Conservation (phyloP, 2,329 filamentous ascomycete genomes). For the Alternaria tenuissima region DNA sequence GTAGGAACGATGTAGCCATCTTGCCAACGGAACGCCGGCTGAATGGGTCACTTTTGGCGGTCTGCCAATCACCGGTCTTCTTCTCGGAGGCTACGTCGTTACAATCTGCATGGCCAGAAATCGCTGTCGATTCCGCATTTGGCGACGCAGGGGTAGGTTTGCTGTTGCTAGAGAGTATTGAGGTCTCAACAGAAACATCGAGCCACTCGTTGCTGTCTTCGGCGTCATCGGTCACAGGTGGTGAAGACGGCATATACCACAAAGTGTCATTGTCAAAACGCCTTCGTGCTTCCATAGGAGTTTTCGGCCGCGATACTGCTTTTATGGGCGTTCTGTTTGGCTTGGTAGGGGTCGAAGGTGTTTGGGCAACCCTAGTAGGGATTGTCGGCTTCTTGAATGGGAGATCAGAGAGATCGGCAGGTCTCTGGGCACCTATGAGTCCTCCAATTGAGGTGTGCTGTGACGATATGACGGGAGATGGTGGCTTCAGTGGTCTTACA, state of each 20-base stretch:
- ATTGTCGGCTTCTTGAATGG: slow-evolving; percentile 30
- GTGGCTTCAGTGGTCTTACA: slow-evolving; percentile 2
- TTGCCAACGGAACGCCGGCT: slow-evolving; percentile 11
- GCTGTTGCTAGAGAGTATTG: slow-evolving; percentile 52
- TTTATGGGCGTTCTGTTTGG: slow-evolving; percentile 2
- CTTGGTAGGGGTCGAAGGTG: slow-evolving; percentile 26
- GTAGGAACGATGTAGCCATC: slow-evolving; percentile 35
- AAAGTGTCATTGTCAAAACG: slow-evolving; percentile 4
- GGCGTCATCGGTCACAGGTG: slow-evolving; percentile 11
- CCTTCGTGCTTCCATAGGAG: slow-evolving; percentile 13
- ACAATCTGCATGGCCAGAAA: slow-evolving; percentile 47
- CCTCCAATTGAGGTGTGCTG: slow-evolving; percentile 24
- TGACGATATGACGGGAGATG: slow-evolving; percentile 5
- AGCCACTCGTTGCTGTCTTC: slow-evolving; percentile 10
- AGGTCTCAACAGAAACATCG: slow-evolving; percentile 13
- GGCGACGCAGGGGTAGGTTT: slow-evolving; percentile 55
- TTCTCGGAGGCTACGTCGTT: slow-evolving; percentile 42
- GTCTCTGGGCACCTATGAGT: slow-evolving; percentile 19
- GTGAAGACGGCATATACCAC: slow-evolving; percentile 21
- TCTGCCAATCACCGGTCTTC: slow-evolving; percentile 35
- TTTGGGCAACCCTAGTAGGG: slow-evolving; percentile 14
- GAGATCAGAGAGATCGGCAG: slow-evolving; percentile 1
- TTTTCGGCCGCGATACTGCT: slow-evolving; percentile 14
- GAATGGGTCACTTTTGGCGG: slow-evolving; percentile 42
- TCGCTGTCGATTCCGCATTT: slow-evolving; percentile 49